Conservation (phyloP, 2,329 filamentous ascomycete genomes). For the Penicillium frequentans region DNA sequence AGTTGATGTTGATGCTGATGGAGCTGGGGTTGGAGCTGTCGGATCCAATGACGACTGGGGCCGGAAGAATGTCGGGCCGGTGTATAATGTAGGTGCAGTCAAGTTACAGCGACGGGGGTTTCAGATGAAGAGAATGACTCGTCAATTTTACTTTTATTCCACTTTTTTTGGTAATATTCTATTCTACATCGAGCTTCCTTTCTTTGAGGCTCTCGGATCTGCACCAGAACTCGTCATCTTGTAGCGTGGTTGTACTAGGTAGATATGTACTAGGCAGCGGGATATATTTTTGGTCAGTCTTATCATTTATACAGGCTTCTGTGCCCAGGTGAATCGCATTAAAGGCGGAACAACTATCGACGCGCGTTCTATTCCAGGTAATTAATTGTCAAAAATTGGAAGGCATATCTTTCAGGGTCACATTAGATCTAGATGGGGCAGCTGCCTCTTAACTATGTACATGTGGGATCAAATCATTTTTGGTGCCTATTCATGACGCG, state of each 20-base stretch:
- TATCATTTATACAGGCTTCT: no score
- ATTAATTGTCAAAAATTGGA: not conserved
- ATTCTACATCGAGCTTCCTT: no score
- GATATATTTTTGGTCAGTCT: no score
- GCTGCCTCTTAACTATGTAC: constrained; percentile 9
- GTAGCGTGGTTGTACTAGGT: no score
- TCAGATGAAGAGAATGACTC: not conserved
- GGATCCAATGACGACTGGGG: constrained; percentile 18
- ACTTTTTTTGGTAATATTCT: no score
- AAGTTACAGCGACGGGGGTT: not conserved
- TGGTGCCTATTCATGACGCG: constrained; percentile 17
- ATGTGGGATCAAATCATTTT: constrained; percentile 10
- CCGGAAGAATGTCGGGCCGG: constrained; percentile 20
- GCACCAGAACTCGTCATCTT: no score
- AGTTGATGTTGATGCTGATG: not conserved
- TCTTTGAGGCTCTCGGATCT: no score
- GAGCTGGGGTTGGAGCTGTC: constrained; percentile 11
- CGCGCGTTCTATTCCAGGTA: not conserved
- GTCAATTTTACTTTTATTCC: no score
- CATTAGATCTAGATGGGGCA: not conserved
- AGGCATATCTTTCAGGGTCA: not conserved
- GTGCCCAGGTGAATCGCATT: not conserved
- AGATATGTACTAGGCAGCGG: no score
- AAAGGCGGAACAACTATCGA: not conserved
- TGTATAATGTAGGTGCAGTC: not conserved